phyloP scores from a whole-genome alignment of 495 filamentous ascomycete genomes.

The Neohortaea acidophila region DNA sequence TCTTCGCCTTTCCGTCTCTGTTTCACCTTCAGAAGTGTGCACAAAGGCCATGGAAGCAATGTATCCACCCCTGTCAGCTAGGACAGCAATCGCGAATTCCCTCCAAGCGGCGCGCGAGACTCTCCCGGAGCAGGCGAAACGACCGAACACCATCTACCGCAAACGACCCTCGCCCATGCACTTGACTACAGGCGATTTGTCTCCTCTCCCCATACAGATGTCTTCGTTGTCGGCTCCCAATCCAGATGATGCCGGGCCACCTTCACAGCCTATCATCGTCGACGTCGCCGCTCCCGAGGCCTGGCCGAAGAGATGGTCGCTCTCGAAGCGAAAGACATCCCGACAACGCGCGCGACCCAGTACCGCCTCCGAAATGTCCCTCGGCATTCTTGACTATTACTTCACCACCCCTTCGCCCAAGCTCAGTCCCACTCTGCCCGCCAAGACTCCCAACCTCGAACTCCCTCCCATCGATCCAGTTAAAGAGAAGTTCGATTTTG shows the following conservation, averaged over 20 bases:
- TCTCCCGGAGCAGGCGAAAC: background rate
- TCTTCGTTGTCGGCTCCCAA: background rate
- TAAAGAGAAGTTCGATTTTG: constrained; percentile 15
- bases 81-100: too few relatives aligned
- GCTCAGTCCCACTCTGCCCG: constrained; percentile 3
- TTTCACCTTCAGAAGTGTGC: too few relatives aligned
- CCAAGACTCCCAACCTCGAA: constrained; percentile 2
- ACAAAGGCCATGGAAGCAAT: too few relatives aligned
- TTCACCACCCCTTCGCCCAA: constrained; percentile 7
- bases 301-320: constrained; percentile 9
- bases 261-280: constrained; percentile 6
- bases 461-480: constrained; percentile 6
- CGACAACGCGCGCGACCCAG: constrained; percentile 2
- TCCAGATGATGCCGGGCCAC: background rate
- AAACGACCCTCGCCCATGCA: constrained; percentile 1
- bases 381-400: constrained; percentile 15
- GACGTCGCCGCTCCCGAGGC: constrained; percentile 7
- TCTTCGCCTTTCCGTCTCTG: too few relatives aligned
- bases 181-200: background rate
- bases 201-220: background rate
- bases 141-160: background rate
- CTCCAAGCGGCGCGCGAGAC: background rate
- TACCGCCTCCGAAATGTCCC: constrained; percentile 9
- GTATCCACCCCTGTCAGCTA: too few relatives aligned
- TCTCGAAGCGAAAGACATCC: background rate